These are phyloP conservation scores for Neurospora sp. DNA, from an alignment of 495 filamentous ascomycete species.

Conservation along the genomic window DNA sequence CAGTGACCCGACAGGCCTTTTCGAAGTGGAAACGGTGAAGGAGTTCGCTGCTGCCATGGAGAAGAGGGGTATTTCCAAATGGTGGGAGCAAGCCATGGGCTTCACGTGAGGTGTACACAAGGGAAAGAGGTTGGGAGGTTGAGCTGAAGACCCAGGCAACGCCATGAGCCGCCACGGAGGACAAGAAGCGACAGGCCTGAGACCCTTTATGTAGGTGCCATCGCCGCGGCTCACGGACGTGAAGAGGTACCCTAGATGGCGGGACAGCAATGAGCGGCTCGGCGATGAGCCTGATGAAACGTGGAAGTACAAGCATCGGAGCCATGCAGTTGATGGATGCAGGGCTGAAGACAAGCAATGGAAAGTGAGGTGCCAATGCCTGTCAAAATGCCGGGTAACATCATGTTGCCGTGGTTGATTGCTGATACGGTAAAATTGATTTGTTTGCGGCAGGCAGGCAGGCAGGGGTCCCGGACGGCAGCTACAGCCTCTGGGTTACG, in stretches of 20 bases:
- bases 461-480: background rate
- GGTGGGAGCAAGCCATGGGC: constrained; percentile 23
- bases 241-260: background rate
- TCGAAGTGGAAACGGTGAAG: constrained; percentile 15
- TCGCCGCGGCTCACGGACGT: background rate
- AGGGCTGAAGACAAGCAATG: background rate
- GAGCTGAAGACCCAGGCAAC: background rate
- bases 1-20: constrained; percentile 11
- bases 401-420: background rate
- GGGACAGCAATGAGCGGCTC: background rate
- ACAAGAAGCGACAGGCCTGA: background rate
- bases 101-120: constrained; percentile 5
- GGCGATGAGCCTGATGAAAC: background rate
- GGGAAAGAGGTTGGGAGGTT: background rate
- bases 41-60: constrained; percentile 23
- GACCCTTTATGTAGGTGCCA: background rate
- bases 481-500: background rate
- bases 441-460: background rate
- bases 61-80: constrained; percentile 12
- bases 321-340: background rate
- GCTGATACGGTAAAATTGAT: background rate
- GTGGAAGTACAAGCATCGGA: background rate
- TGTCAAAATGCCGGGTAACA: background rate
- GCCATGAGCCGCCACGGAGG: background rate
- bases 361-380: background rate